Percentiles rank a stretch among this genome's conserved stretches.
phyloP scores from a whole-genome alignment of 805 yeast species.

The Ogataea nonfermentans region DNA sequence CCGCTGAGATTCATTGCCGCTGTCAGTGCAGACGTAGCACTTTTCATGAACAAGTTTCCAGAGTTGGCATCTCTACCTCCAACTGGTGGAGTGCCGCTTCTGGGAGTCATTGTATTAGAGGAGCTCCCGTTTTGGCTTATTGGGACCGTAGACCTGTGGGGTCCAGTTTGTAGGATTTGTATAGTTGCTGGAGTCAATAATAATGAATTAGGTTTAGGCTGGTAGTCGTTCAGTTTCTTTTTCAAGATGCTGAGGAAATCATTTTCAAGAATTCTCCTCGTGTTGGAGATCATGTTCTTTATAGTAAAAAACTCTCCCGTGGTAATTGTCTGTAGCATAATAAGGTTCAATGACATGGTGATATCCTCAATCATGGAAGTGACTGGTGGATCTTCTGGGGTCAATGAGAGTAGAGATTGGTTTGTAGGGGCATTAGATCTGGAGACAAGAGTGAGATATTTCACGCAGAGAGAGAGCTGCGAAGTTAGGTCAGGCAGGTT shows the following conservation, averaged over 20 bases:
- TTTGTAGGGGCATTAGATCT: conserved; percentile 20
- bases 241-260: conserved; percentile 60
- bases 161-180: conserved; percentile 18
- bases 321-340: conserved; percentile 62
- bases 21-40: conserved; percentile 39
- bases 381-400: conserved; percentile 62
- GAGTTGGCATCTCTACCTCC: conserved; percentile 20
- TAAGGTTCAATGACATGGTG: conserved; percentile 66
- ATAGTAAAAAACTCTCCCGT: conserved; percentile 65
- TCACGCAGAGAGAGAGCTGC: conserved; percentile 32
- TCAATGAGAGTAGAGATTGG: conserved; percentile 23
- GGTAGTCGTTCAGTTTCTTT: conserved; percentile 44
- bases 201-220: conserved; percentile 37
- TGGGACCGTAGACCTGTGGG: conserved; percentile 9
- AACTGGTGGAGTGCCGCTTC: conserved; percentile 32
- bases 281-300: conserved; percentile 50
- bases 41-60: conserved; percentile 39
- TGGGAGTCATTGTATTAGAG: conserved; percentile 25
- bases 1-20: conserved; percentile 37
- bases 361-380: conserved; percentile 88
- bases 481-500: conserved; percentile 60
- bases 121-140: conserved; percentile 24
- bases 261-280: conserved; percentile 58
- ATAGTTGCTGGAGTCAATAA: conserved; percentile 26
- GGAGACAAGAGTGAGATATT: conserved; percentile 23